phyloP scores from a whole-genome alignment of 2,329 filamentous ascomycete genomes.

The Onygena corvina region DNA sequence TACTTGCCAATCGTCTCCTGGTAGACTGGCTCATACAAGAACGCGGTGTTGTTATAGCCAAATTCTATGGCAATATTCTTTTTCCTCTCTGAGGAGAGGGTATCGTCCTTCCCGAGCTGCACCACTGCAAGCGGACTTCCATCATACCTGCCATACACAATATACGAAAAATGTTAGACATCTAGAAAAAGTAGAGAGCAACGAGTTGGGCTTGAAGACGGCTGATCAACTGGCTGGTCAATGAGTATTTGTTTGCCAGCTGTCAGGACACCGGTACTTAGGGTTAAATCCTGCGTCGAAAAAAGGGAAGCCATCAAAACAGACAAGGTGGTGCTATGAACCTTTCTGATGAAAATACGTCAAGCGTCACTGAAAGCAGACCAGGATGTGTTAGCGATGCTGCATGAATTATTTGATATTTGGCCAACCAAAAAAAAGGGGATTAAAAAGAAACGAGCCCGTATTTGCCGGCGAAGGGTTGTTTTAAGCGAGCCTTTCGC shows the following conservation, averaged over 20 bases:
- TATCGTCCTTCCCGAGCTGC: constrained; percentile 34
- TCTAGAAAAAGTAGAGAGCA: constrained; percentile 1
- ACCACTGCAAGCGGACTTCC: constrained; percentile 54
- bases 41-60: constrained; percentile 53
- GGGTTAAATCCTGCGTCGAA: neutral
- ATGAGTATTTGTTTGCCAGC: neutral
- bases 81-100: constrained; percentile 43
- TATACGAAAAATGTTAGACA: constrained; percentile 5
- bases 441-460: neutral
- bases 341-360: constrained; percentile 20
- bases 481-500: neutral
- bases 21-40: constrained; percentile 41
- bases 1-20: constrained; percentile 17
- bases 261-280: neutral
- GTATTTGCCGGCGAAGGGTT: neutral
- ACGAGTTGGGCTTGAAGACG: neutral
- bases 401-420: constrained; percentile 1
- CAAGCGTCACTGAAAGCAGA: constrained; percentile 15
- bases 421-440: neutral
- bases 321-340: constrained; percentile 14
- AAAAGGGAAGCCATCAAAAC: constrained; percentile 4
- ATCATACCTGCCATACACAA: constrained; percentile 14
- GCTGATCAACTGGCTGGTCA: neutral
- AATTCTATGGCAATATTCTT: constrained; percentile 51
- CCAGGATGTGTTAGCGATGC: constrained; percentile 7